phyloP scores from a whole-genome alignment of 768 basidiomycete genomes.

The Fibroporia radiculosa region DNA sequence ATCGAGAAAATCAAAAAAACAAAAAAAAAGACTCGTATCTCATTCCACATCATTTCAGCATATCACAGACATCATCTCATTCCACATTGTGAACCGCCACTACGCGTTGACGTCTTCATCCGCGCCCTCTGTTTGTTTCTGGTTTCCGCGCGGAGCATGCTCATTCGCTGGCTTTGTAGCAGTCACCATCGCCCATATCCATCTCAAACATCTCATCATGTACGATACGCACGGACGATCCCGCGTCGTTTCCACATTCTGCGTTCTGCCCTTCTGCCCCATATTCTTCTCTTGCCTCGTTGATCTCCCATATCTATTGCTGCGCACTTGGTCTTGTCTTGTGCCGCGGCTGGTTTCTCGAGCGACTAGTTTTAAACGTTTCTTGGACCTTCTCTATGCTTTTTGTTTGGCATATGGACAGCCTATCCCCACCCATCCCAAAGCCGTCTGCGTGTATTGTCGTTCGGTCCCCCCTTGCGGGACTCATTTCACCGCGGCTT shows the following conservation, averaged over 20 bases:
- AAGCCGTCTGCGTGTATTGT: too few species aligned
- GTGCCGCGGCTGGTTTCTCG: neutral
- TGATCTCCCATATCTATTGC: conserved; percentile 2
- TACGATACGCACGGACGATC: neutral
- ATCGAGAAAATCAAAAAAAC: neutral
- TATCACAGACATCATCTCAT: neutral
- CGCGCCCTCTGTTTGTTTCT: neutral
- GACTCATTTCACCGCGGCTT: too few species aligned
- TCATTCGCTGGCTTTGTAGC: conserved; percentile 1
- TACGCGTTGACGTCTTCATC: neutral
- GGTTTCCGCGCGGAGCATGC: conserved; percentile 1
- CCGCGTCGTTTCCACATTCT: neutral
- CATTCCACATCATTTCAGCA: neutral
- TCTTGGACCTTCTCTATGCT: conserved; percentile 5
- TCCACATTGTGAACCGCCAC: neutral
- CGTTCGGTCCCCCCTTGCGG: too few species aligned
- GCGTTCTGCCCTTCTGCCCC: neutral
- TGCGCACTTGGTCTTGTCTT: conserved; percentile 1
- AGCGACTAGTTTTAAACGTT: neutral
- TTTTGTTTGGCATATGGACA: neutral
- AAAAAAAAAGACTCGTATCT: neutral
- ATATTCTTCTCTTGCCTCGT: neutral
- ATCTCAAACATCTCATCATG: conserved; percentile 1
- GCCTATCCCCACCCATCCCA: neutral
- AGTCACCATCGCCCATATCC: neutral